Conservation (phyloP, 2,329 filamentous ascomycete genomes). For the Xylariaceae sp. region DNA sequence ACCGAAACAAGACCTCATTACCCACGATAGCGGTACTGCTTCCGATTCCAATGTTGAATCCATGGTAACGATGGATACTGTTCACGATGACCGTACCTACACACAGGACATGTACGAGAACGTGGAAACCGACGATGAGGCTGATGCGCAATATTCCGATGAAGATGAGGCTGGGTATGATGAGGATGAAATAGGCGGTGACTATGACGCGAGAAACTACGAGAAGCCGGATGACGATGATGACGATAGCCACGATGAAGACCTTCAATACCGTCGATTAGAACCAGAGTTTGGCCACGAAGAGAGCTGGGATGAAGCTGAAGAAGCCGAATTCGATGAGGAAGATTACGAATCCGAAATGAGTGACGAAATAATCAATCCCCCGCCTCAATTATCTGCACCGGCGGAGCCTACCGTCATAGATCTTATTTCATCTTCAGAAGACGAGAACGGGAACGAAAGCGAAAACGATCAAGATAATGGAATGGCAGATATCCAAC, state of each 20-base stretch:
- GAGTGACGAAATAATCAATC: conserved; percentile 2
- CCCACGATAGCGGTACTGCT: conserved; percentile 32
- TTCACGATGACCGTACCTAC: conserved; percentile 18
- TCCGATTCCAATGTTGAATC: conserved; percentile 21
- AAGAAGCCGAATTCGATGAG: conserved; percentile 16
- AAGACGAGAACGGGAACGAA: conserved; percentile 22
- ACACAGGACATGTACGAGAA: conserved; percentile 26
- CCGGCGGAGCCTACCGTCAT: conserved; percentile 19
- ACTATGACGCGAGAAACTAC: conserved; percentile 33
- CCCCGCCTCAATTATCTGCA: conserved; percentile 1
- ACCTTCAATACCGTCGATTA: conserved; percentile 24
- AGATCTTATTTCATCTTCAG: conserved; percentile 26
- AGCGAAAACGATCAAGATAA: conserved; percentile 7
- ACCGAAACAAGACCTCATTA: conserved; percentile 29
- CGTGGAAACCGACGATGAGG: conserved; percentile 27
- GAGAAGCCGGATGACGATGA: conserved; percentile 32
- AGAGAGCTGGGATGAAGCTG: conserved; percentile 26
- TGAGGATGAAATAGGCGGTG: conserved; percentile 31
- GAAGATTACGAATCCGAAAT: conserved; percentile 15
- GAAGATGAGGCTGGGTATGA: conserved; percentile 33
- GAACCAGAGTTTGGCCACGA: conserved; percentile 31
- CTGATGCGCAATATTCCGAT: conserved; percentile 28
- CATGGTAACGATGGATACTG: conserved; percentile 20
- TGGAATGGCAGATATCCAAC: background rate
- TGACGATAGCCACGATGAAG: conserved; percentile 33